Evolutionary conservation across 106 monocot genomes (phyloP).

Genomic region (Platanthera zijinensis): DNA sequence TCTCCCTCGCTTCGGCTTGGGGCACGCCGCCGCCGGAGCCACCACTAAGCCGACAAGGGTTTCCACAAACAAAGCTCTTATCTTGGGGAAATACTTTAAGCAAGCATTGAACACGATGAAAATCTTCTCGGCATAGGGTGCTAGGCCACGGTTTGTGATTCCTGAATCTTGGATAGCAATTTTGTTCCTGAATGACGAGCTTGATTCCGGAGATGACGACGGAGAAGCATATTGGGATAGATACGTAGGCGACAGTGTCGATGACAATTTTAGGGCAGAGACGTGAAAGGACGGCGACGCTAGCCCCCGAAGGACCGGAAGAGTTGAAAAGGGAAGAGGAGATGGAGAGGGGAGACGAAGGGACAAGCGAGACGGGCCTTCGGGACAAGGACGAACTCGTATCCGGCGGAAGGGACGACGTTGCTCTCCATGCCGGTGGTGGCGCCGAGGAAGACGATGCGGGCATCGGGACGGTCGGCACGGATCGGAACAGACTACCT

Average conservation of each 20-base stretch:
- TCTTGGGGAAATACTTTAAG: slow-evolving; percentile 22
- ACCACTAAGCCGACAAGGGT: slow-evolving; percentile 18
- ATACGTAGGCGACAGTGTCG: slow-evolving; percentile 29
- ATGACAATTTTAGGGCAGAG: slow-evolving; percentile 25
- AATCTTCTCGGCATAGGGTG: slow-evolving; percentile 22
- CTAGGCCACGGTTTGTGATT: slow-evolving; percentile 19
- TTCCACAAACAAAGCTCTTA: slow-evolving; percentile 33
- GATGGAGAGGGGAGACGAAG: slow-evolving; percentile 17
- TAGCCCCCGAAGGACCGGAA: slow-evolving; percentile 8
- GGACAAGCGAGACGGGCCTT: slow-evolving; percentile 16
- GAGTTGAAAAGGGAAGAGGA: slow-evolving; percentile 36
- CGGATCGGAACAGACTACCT: no score
- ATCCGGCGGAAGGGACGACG: slow-evolving; percentile 25
- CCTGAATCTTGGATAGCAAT: slow-evolving; percentile 22
- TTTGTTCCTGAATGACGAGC: slow-evolving; percentile 42
- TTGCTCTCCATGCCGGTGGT: slow-evolving; percentile 19
- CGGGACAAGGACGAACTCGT: slow-evolving; percentile 19
- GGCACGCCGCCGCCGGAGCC: not conserved
- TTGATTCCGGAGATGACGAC: slow-evolving; percentile 17
- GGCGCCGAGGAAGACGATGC: slow-evolving; percentile 27
- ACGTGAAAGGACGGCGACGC: slow-evolving; percentile 13
- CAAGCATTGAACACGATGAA: slow-evolving; percentile 31
- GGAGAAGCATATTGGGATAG: slow-evolving; percentile 30
- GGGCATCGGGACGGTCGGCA: not conserved
- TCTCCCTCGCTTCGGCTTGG: slow-evolving; percentile 20